Evolutionary conservation across 768 basidiomycete genomes (phyloP), one percentile per base, ranked within the genome.

Genomic region (Postia placenta): DNA sequence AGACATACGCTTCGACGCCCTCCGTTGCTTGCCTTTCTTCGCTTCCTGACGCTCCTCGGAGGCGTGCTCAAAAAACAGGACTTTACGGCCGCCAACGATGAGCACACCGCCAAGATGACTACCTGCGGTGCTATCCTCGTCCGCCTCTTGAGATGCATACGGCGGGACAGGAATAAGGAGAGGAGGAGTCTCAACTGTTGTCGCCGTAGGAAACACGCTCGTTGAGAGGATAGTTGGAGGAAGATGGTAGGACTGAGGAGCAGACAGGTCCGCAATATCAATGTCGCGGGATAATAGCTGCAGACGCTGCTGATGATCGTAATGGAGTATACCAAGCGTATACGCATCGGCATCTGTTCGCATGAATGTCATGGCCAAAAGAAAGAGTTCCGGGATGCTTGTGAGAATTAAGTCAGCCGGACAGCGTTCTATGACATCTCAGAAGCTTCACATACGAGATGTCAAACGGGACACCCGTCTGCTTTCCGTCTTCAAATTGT

Each of bases 331-430:
- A 9, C 80, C 85, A 39, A 94, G 63, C 0, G 74, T 60, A 52
- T 76, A 74, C 27, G 71, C 71, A 14, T 68, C 57, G 3, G 57
- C 52, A 1, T 49, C 51, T 1, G 56, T 52, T 15, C 76, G 68
- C 14, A 92, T 64, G 67, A 92, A 85, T 4, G 78, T 68, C 33
- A 92, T 59, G 4, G 81, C 75, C 24, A 90, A 70, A 5, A 93
- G 66, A 62, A 82, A 89, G 40, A 83, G 64, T 57, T 89, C 85
- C 2, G 78, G 73, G 15, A 88, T 50, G 42, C 87, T 85, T 39
- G 20, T n/a, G 20, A n/a, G 38, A 9, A 39, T 14, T 39, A 6
- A 6, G 12, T 6, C 9, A 39, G 17, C 12, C 6, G 15, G 11
- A 35, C 9, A 35, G n/a, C n/a, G 33, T 14, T 28, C 33, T n/a